A percentile compares a stretch with the other conserved stretches of the same genome.
Evolutionary conservation across 768 basidiomycete genomes (phyloP).

Genomic region (Lactarius psammicola): DNA sequence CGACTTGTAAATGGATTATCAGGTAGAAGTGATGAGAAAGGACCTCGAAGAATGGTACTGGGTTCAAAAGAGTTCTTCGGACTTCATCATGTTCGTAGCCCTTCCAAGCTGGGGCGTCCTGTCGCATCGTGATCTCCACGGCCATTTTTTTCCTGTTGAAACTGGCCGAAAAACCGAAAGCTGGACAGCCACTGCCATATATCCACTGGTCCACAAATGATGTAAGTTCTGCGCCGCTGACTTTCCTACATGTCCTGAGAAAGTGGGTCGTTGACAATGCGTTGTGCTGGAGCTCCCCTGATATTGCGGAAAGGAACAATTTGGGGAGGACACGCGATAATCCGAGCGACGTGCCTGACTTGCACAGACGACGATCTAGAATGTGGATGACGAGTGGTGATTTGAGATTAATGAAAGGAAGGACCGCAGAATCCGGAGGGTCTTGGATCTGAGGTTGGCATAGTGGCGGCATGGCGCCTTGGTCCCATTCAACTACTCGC

Average conservation of each 20-base stretch:
- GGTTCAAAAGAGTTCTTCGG: slow-evolving; percentile 64
- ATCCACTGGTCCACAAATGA: slow-evolving; percentile 99
- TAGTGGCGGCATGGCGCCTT: slow-evolving; percentile 86
- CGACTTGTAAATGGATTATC: not conserved
- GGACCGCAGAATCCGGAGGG: slow-evolving; percentile 73
- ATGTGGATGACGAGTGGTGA: slow-evolving; percentile 96
- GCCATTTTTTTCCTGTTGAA: slow-evolving; percentile 99
- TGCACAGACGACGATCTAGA: slow-evolving; percentile 88
- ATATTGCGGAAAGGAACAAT: slow-evolving; percentile 89
- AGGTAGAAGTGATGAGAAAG: slow-evolving; percentile 23
- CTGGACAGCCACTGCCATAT: slow-evolving; percentile 93
- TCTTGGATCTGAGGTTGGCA: slow-evolving; percentile 85
- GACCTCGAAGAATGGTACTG: slow-evolving; percentile 88
- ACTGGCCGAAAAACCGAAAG: slow-evolving; percentile 82
- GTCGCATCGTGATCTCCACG: slow-evolving; percentile 92
- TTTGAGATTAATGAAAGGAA: slow-evolving; percentile 93
- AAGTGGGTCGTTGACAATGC: slow-evolving; percentile 87
- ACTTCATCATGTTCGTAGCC: slow-evolving; percentile 66
- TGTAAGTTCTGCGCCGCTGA: slow-evolving; percentile 85
- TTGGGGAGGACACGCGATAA: slow-evolving; percentile 94
- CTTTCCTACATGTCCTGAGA: slow-evolving; percentile 87
- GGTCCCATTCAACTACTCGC: slow-evolving; percentile 83
- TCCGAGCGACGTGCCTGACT: slow-evolving; percentile 92
- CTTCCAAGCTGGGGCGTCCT: slow-evolving; percentile 77
- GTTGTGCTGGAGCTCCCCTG: slow-evolving; percentile 84